These are phyloP conservation scores for Rubia yunnanensis DNA, from an alignment of 257 asterid species.

Conservation along the genomic window DNA sequence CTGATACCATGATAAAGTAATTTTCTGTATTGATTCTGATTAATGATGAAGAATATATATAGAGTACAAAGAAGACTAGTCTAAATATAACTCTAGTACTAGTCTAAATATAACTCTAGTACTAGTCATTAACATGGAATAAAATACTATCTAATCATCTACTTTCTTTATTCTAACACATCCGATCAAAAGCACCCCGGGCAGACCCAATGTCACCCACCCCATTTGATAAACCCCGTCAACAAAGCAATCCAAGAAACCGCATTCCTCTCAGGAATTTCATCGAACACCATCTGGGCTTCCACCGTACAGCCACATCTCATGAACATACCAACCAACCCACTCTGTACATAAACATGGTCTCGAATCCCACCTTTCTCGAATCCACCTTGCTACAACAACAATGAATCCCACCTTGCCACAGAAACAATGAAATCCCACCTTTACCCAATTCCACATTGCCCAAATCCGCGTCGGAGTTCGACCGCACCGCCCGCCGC, in stretches of 20 bases:
- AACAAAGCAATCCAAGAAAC: conserved; percentile 1
- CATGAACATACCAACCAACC: not conserved
- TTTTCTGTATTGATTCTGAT: too few species aligned
- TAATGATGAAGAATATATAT: too few species aligned
- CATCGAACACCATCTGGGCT: not conserved
- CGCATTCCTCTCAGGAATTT: not conserved
- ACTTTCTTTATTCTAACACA: too few species aligned
- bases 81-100: too few species aligned
- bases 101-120: too few species aligned
- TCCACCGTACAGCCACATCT: not conserved
- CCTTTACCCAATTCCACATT: not conserved
- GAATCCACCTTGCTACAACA: not conserved
- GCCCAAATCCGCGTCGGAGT: not conserved
- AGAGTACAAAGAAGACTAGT: too few species aligned
- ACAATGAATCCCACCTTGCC: too few species aligned
- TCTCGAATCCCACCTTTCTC: not conserved
- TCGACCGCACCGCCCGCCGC: too few species aligned
- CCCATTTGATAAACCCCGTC: not conserved
- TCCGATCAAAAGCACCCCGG: not conserved
- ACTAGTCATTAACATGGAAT: too few species aligned
- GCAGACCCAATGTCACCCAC: not conserved
- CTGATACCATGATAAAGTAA: too few species aligned
- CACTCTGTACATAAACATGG: not conserved
- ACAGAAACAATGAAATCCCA: too few species aligned
- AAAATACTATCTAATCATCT: too few species aligned